These are phyloP conservation scores for Sarocladium brachiariae DNA, from an alignment of 2,329 filamentous ascomycete genomes.

Conservation along the genomic window DNA sequence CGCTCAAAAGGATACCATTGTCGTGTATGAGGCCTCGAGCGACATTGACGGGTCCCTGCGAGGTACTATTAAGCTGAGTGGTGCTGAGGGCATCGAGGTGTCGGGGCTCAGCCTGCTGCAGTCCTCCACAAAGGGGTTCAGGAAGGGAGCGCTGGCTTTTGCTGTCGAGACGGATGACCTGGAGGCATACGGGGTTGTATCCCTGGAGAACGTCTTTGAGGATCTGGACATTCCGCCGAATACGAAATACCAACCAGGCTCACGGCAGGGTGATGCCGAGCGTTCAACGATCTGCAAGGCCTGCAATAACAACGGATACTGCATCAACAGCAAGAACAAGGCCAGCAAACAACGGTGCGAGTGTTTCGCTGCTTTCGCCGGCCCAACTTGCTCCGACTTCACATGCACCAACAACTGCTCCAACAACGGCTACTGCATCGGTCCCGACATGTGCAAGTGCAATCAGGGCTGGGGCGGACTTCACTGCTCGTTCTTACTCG, in stretches of 20 bases:
- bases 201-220: slow-evolving; percentile 27
- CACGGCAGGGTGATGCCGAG: slow-evolving; percentile 16
- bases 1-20: slow-evolving; percentile 29
- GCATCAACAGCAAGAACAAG: slow-evolving; percentile 15
- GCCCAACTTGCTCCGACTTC: slow-evolving; percentile 26
- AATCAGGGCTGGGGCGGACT: slow-evolving; percentile 36
- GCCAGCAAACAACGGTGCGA: slow-evolving; percentile 22
- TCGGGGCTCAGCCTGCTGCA: slow-evolving; percentile 37
- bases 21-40: slow-evolving; percentile 26
- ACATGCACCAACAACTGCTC: slow-evolving; percentile 35
- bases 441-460: slow-evolving; percentile 34
- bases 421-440: slow-evolving; percentile 32
- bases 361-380: slow-evolving; percentile 37
- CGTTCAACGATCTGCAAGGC: slow-evolving; percentile 24
- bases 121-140: slow-evolving; percentile 25
- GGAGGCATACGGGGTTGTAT: slow-evolving; percentile 31
- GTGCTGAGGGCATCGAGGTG: slow-evolving; percentile 33
- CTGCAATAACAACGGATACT: slow-evolving; percentile 33
- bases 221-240: slow-evolving; percentile 27
- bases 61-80: slow-evolving; percentile 29
- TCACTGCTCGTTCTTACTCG: slow-evolving; percentile 36
- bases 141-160: slow-evolving; percentile 31
- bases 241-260: slow-evolving; percentile 30
- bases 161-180: slow-evolving; percentile 33
- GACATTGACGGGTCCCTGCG: background rate